Evolutionary conservation across 2,329 filamentous ascomycete species (phyloP).

Genomic region (Colletotrichum siamense): DNA sequence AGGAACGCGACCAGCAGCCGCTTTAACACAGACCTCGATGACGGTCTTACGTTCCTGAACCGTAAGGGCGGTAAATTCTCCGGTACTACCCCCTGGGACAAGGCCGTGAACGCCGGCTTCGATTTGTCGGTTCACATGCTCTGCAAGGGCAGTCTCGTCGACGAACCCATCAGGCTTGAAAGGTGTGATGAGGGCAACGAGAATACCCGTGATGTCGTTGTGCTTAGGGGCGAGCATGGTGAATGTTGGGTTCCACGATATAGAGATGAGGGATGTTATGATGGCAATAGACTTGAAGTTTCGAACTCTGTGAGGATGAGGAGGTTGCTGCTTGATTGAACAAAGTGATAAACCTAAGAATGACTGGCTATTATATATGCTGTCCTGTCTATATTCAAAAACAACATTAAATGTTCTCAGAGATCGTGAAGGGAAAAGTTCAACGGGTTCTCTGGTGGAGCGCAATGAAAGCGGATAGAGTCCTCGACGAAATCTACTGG

Average conservation of each 20-base stretch:
- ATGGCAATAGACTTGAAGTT: not conserved
- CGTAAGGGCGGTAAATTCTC: conserved; percentile 52
- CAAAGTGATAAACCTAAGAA: not conserved
- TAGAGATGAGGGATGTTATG: not conserved
- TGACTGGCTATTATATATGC: not conserved
- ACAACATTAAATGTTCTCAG: not conserved
- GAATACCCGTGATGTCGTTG: conserved; percentile 42
- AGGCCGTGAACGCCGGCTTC: conserved; percentile 52
- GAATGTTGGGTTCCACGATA: not conserved
- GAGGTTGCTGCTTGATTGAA: not conserved
- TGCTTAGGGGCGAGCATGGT: not conserved
- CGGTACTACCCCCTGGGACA: conserved; percentile 55
- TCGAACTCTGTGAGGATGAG: not conserved
- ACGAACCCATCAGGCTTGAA: conserved; percentile 48
- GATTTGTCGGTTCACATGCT: conserved; percentile 51
- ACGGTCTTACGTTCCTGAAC: conserved; percentile 50
- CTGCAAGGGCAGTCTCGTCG: conserved; percentile 41
- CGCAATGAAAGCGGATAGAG: not conserved
- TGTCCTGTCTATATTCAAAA: not conserved
- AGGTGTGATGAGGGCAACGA: conserved; percentile 54
- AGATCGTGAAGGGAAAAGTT: not conserved
- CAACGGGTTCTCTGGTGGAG: not conserved
- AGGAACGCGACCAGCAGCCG: conserved; percentile 42
- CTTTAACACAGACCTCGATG: conserved; percentile 41
- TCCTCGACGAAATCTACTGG: not conserved